Conservation (phyloP, 352 stramenopile species). For the Peronosclerospora sorghi region DNA sequence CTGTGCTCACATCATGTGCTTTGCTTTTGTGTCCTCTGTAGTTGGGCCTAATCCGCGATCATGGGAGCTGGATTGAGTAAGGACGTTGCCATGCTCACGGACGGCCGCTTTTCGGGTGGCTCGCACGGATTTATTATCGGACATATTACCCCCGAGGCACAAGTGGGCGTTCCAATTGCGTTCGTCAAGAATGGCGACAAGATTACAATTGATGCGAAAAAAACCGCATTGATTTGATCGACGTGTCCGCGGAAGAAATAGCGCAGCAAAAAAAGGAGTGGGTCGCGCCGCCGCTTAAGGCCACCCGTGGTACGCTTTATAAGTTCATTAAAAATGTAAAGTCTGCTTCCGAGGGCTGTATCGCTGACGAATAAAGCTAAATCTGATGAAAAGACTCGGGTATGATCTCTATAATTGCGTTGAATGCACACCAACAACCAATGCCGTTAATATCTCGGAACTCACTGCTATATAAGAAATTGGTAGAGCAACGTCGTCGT, state of each 20-base stretch:
- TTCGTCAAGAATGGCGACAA: slow-evolving; percentile 94
- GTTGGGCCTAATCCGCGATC: slow-evolving; percentile 78
- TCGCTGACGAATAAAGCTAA: slow-evolving; percentile 91
- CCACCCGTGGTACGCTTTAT: slow-evolving; percentile 92
- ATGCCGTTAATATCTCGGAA: too few species aligned
- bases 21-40: slow-evolving; percentile 3
- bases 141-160: slow-evolving; percentile 98
- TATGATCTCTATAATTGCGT: too few species aligned
- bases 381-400: too few species aligned
- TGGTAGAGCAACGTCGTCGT: too few species aligned
- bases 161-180: slow-evolving; percentile 95
- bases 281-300: slow-evolving; percentile 87
- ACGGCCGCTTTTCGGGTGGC: slow-evolving; percentile 95
- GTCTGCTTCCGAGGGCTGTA: slow-evolving; percentile 95
- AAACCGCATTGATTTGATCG: slow-evolving; percentile 90
- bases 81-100: slow-evolving; percentile 95
- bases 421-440: too few species aligned
- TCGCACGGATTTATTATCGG: slow-evolving; percentile 98
- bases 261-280: slow-evolving; percentile 83
- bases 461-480: too few species aligned
- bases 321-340: slow-evolving; percentile 99
- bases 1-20: slow-evolving; percentile 4
- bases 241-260: slow-evolving; percentile 79
- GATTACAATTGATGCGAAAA: slow-evolving; percentile 93
- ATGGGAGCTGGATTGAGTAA: slow-evolving; percentile 96